Conservation (phyloP, 2,329 filamentous ascomycete species). For the Colletotrichum magnum region DNA sequence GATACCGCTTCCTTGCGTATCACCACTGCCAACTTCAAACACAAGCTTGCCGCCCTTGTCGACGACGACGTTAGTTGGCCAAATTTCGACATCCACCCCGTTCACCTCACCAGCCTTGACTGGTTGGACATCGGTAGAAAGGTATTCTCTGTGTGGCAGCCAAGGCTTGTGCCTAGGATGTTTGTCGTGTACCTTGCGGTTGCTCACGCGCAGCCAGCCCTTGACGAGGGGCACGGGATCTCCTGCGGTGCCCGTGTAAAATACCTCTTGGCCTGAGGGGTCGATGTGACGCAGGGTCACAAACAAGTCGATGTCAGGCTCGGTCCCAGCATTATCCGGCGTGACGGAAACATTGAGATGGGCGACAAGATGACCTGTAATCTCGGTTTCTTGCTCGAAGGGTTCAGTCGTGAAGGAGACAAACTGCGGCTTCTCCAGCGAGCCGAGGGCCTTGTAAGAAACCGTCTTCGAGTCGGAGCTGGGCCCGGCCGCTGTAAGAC, state of each 20-base stretch:
- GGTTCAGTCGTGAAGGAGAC: conserved; percentile 71
- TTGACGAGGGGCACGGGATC: conserved; percentile 75
- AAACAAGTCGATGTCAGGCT: conserved; percentile 74
- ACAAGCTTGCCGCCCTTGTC: conserved; percentile 64
- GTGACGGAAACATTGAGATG: conserved; percentile 76
- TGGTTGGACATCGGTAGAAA: conserved; percentile 66
- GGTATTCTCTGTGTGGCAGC: conserved; percentile 72
- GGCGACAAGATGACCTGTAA: conserved; percentile 77
- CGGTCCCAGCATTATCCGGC: conserved; percentile 59
- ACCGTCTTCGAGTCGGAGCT: conserved; percentile 50
- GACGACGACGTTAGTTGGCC: conserved; percentile 73
- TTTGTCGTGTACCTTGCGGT: conserved; percentile 66
- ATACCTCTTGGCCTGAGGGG: conserved; percentile 68
- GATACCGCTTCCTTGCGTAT: conserved; percentile 72
- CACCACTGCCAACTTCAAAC: conserved; percentile 68
- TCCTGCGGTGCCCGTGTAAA: conserved; percentile 76
- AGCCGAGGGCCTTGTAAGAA: conserved; percentile 72
- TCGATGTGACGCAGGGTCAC: conserved; percentile 73
- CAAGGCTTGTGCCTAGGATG: conserved; percentile 67
- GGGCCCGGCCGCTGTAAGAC: conserved; percentile 53
- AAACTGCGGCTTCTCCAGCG: conserved; percentile 64
- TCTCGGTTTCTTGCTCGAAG: conserved; percentile 75
- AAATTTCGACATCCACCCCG: conserved; percentile 73
- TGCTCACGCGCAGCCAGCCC: conserved; percentile 73
- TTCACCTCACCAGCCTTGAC: conserved; percentile 71